phyloP scores from a whole-genome alignment of 1,284 basidiomycete species.

The Trametes sp. region DNA sequence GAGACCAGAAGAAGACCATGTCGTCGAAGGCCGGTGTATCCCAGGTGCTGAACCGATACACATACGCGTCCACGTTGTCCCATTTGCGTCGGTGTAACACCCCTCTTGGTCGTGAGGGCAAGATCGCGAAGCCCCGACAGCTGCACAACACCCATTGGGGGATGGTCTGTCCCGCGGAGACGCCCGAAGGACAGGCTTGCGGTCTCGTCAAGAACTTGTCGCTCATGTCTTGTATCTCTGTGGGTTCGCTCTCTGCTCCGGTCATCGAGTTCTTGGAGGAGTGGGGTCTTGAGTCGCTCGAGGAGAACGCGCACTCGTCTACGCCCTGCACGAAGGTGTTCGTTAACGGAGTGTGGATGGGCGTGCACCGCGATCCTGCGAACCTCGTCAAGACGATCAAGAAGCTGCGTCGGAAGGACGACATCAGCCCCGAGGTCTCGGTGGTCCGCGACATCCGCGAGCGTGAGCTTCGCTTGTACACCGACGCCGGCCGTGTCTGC shows the following conservation, averaged over 20 bases:
- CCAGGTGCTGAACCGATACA: constrained; percentile 98
- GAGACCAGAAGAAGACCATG: constrained; percentile 99
- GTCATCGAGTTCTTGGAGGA: constrained; percentile 99
- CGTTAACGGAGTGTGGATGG: constrained; percentile 99
- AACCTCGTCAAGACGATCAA: constrained; percentile 94
- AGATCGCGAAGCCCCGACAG: constrained; percentile 99
- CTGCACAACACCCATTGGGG: constrained; percentile 99
- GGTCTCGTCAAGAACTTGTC: constrained; percentile 99
- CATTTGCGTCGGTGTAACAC: constrained; percentile 99
- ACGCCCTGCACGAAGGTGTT: constrained; percentile 95
- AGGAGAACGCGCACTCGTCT: constrained; percentile 88
- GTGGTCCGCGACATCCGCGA: constrained; percentile 98
- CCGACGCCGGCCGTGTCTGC: constrained; percentile 96
- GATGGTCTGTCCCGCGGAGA: constrained; percentile 99
- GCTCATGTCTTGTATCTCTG: constrained; percentile 97
- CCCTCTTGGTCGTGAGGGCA: constrained; percentile 97
- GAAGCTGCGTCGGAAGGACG: constrained; percentile 91
- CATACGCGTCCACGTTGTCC: constrained; percentile 97
- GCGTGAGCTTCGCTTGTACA: constrained; percentile 92
- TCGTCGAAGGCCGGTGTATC: constrained; percentile 98
- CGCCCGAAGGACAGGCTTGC: constrained; percentile 99
- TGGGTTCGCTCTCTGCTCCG: constrained; percentile 94
- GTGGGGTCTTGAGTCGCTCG: constrained; percentile 94
- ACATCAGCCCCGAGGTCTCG: constrained; percentile 96
- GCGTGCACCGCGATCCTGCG: constrained; percentile 95